phyloP scores from a whole-genome alignment of 2,329 filamentous ascomycete genomes.

The Anthostomella pinea region DNA sequence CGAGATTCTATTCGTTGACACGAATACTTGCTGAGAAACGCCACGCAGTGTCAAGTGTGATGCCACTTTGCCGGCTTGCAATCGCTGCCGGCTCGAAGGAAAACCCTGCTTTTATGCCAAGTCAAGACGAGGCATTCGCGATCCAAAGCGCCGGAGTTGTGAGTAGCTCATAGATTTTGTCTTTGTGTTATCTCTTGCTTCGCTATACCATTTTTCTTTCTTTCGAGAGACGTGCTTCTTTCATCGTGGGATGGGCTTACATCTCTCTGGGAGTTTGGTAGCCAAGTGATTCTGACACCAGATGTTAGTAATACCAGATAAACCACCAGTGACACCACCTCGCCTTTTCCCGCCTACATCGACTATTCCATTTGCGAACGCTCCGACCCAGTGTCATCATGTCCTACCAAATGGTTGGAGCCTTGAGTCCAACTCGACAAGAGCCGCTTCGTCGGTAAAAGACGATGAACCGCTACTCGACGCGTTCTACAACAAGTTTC shows the following conservation, averaged over 20 bases:
- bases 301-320: constrained; percentile 32
- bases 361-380: constrained; percentile 18
- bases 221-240: too few relatives aligned
- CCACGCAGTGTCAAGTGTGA: constrained; percentile 41
- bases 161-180: too few relatives aligned
- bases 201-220: too few relatives aligned
- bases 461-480: constrained; percentile 14
- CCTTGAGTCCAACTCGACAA: constrained; percentile 16
- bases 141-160: constrained; percentile 33
- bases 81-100: constrained; percentile 38
- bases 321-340: constrained; percentile 20
- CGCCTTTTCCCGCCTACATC: constrained; percentile 18
- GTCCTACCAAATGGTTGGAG: constrained; percentile 24
- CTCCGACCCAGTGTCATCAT: constrained; percentile 17
- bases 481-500: constrained; percentile 29
- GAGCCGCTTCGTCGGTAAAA: constrained; percentile 23
- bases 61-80: constrained; percentile 40
- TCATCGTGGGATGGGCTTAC: too few relatives aligned
- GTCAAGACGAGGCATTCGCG: constrained; percentile 44
- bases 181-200: too few relatives aligned
- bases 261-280: too few relatives aligned
- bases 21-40: not conserved
- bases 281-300: too few relatives aligned
- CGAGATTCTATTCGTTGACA: not conserved
- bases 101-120: constrained; percentile 47